Conservation (phyloP, 2,329 filamentous ascomycete species). For the Aspergillus tubingensis region DNA sequence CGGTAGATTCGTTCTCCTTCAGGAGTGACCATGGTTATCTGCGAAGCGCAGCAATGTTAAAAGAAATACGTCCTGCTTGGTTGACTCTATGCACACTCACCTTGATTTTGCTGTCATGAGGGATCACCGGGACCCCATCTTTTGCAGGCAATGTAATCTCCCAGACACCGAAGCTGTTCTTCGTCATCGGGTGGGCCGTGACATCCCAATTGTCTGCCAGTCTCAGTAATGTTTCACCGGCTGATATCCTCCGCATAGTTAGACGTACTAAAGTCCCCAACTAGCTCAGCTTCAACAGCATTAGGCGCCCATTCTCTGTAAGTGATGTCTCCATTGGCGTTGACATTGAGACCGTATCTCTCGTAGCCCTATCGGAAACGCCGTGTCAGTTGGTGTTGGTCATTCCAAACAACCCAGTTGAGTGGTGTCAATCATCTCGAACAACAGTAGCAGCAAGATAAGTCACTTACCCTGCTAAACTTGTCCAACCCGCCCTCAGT, state of each 20-base stretch:
- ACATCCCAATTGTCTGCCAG: constrained; percentile 78
- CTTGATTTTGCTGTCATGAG: constrained; percentile 96
- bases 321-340: constrained; percentile 76
- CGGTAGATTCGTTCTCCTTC: constrained; percentile 81
- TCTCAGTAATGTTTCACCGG: constrained; percentile 29
- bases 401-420: background rate
- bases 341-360: constrained; percentile 80
- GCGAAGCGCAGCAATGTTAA: background rate
- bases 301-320: constrained; percentile 98
- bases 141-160: constrained; percentile 75
- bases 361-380: constrained; percentile 69
- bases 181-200: constrained; percentile 82
- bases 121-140: constrained; percentile 74
- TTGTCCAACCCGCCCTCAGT: constrained; percentile 87
- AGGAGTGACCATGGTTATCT: constrained; percentile 83
- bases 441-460: background rate
- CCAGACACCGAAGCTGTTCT: constrained; percentile 82
- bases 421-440: background rate
- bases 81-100: constrained; percentile 50
- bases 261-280: constrained; percentile 87
- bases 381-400: background rate
- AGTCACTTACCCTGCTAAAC: constrained; percentile 71
- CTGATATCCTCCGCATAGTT: background rate
- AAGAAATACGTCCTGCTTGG: background rate
- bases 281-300: constrained; percentile 77